Conservation (phyloP, 163 green algal species). For the Chloromonas sp. region DNA sequence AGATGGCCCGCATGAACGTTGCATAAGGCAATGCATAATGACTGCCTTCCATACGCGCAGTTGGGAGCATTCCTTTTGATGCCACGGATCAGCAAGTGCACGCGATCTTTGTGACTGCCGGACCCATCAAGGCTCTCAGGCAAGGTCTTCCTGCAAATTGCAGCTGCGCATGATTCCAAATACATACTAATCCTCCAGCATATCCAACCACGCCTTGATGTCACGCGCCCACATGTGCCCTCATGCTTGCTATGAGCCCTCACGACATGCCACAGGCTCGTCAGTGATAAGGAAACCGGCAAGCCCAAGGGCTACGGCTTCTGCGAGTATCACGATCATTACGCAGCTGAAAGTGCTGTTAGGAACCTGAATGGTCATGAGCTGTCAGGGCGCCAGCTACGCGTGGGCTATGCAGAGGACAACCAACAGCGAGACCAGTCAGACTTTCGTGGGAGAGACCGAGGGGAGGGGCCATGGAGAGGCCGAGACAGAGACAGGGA, state of each 20-base stretch:
- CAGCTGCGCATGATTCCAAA: background rate
- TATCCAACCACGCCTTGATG: no score
- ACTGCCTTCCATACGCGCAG: background rate
- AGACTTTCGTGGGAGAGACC: background rate
- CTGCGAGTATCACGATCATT: slow-evolving; percentile 84
- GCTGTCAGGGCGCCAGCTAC: slow-evolving; percentile 69
- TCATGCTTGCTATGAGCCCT: no score
- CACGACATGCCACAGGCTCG: slow-evolving; percentile 55
- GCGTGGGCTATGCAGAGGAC: slow-evolving; percentile 86
- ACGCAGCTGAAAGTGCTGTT: slow-evolving; percentile 78
- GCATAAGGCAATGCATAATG: background rate
- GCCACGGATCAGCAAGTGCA: slow-evolving; percentile 75
- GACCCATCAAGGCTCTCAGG: slow-evolving; percentile 26
- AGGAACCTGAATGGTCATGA: slow-evolving; percentile 83
- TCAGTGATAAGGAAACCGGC: slow-evolving; percentile 86
- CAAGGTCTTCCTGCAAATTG: background rate
- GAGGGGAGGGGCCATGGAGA: background rate
- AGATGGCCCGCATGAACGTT: no score
- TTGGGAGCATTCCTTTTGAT: slow-evolving; percentile 90
- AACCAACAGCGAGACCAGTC: background rate
- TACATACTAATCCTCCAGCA: background rate
- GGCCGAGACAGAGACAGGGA: background rate
- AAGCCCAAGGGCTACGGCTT: slow-evolving; percentile 94
- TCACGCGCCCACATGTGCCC: no score
- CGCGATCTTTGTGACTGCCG: slow-evolving; percentile 73